A percentile compares a stretch with the other conserved stretches of the same genome.
Conservation (phyloP, 208 protist species). For the Zelonia costaricensis region DNA sequence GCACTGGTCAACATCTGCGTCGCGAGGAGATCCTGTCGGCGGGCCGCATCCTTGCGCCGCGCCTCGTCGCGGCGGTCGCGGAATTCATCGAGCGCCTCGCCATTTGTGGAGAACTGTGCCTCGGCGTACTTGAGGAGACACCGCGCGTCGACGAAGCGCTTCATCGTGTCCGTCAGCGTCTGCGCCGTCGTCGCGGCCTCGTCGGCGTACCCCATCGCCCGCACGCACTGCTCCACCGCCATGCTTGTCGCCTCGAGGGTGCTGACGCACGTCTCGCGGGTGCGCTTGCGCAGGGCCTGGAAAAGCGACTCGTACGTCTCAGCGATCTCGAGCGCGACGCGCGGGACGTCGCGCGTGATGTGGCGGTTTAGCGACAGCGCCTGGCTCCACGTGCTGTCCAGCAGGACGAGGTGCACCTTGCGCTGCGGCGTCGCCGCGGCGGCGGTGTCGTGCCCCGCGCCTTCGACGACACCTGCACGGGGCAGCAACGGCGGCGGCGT, state of each 20-base stretch:
- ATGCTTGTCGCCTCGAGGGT: conserved; percentile 83
- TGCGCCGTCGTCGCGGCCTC: conserved; percentile 5
- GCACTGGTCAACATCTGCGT: conserved; percentile 27
- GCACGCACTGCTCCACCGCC: conserved; percentile 69
- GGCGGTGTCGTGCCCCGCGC: too few relatives aligned
- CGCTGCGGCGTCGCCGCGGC: too few relatives aligned
- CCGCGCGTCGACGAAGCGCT: conserved; percentile 72
- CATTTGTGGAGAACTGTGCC: conserved; percentile 40
- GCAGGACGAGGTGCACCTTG: conserved; percentile 64
- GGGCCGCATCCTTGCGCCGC: conserved; percentile 32
- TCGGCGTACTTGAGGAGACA: conserved; percentile 71
- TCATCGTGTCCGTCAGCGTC: conserved; percentile 59
- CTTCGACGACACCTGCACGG: too few relatives aligned
- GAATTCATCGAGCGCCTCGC: conserved; percentile 32
- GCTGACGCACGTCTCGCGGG: conserved; percentile 67
- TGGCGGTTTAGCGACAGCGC: conserved; percentile 75
- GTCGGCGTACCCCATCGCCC: conserved; percentile 26
- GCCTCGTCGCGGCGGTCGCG: conserved; percentile 40
- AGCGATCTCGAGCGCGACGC: conserved; percentile 54
- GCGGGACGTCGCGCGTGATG: conserved; percentile 53
- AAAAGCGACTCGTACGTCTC: conserved; percentile 69
- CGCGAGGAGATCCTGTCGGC: conserved; percentile 27
- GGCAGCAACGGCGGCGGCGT: too few relatives aligned
- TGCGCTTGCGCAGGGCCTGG: conserved; percentile 66
- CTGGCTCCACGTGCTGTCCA: conserved; percentile 85